Evolutionary conservation across 306 rosid species (phyloP).

Genomic region (Trifolium subterraneum): DNA sequence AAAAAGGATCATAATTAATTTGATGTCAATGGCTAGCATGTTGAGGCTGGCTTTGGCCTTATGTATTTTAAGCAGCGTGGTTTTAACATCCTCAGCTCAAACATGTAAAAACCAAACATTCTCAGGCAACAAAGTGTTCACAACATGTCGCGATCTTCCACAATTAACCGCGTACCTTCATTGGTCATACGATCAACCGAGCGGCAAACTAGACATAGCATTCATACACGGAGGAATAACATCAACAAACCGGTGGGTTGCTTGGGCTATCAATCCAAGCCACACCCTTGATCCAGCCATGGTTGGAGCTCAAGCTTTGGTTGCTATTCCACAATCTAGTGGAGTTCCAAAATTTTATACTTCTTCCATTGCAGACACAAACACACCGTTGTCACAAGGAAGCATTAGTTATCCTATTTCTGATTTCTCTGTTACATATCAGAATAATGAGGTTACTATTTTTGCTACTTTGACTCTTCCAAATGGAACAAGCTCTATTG

Average conservation of each 20-base stretch:
- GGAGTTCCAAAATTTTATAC: constrained; percentile 37
- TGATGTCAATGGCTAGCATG: constrained; percentile 31
- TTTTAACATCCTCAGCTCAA: constrained; percentile 58
- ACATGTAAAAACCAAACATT: constrained; percentile 55
- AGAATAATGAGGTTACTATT: constrained; percentile 57
- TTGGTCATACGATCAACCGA: constrained; percentile 53
- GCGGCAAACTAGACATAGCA: constrained; percentile 62
- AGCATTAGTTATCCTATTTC: constrained; percentile 39
- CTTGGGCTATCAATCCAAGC: constrained; percentile 76
- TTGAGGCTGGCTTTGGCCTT: constrained; percentile 40
- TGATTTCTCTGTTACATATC: constrained; percentile 37
- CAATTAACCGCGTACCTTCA: constrained; percentile 62
- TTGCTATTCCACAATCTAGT: constrained; percentile 47
- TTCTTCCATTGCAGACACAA: constrained; percentile 21
- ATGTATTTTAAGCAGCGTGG: constrained; percentile 41
- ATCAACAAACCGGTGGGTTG: constrained; percentile 57
- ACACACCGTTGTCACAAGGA: constrained; percentile 45
- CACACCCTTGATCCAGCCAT: constrained; percentile 36
- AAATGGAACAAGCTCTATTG: constrained; percentile 41
- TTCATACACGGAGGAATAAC: constrained; percentile 50
- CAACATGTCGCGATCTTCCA: constrained; percentile 60
- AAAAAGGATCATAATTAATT: constrained; percentile 6
- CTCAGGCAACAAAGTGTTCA: constrained; percentile 43
- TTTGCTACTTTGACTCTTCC: constrained; percentile 65
- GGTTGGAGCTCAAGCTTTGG: constrained; percentile 69